Conservation (phyloP, 192 early-diverging fungal genomes). For the Endogone sp. region DNA sequence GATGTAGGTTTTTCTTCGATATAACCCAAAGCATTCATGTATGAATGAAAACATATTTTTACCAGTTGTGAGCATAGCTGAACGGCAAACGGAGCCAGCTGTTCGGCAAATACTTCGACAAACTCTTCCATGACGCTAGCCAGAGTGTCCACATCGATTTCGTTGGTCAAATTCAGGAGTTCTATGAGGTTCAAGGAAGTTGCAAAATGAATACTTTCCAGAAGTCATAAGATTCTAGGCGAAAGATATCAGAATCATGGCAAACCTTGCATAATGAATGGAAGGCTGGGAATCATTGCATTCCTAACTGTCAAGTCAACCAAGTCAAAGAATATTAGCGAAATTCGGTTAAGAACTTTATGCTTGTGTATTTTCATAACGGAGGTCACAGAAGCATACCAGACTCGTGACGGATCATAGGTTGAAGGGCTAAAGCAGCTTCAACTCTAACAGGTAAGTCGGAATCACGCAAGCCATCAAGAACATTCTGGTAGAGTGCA, state of each 20-base stretch:
- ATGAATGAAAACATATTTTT: not conserved
- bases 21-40: slow-evolving; percentile 2
- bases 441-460: slow-evolving; percentile 88
- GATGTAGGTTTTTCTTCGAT: not conserved
- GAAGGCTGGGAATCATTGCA: slow-evolving; percentile 76
- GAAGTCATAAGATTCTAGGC: not conserved
- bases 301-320: slow-evolving; percentile 50
- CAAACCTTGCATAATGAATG: slow-evolving; percentile 75
- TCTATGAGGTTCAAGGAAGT: slow-evolving; percentile 19
- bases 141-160: slow-evolving; percentile 91
- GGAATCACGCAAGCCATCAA: slow-evolving; percentile 65
- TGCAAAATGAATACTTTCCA: slow-evolving; percentile 7
- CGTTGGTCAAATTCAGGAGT: slow-evolving; percentile 82
- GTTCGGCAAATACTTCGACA: slow-evolving; percentile 86
- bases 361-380: not conserved
- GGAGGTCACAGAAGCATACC: slow-evolving; percentile 24
- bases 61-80: slow-evolving; percentile 83
- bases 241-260: slow-evolving; percentile 3
- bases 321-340: too few relatives aligned
- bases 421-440: slow-evolving; percentile 77
- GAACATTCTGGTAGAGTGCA: slow-evolving; percentile 43
- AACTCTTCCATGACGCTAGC: slow-evolving; percentile 85
- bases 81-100: slow-evolving; percentile 89
- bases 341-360: too few relatives aligned
- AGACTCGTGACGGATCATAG: slow-evolving; percentile 70